phyloP scores from a whole-genome alignment of 2,329 filamentous ascomycete species.

The Penicillium hordei region DNA sequence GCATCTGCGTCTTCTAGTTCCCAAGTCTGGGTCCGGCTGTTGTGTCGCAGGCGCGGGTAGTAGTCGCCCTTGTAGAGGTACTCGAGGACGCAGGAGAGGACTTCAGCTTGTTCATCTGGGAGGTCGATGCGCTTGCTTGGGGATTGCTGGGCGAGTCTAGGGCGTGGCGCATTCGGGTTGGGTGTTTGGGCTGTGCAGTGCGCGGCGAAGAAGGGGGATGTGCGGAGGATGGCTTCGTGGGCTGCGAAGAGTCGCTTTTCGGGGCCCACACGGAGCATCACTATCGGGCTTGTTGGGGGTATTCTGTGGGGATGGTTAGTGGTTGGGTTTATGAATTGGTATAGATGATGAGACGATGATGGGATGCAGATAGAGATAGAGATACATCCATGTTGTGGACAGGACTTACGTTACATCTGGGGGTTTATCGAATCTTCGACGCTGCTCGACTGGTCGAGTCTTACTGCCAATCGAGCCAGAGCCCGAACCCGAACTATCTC shows the following conservation, averaged over 20 bases:
- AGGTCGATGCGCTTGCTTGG: conserved; percentile 71
- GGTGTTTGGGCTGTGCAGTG: conserved; percentile 57
- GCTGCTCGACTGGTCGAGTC: conserved; percentile 29
- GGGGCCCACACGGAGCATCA: conserved; percentile 77
- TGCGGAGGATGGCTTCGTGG: conserved; percentile 78
- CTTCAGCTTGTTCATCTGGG: conserved; percentile 82
- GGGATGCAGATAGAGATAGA: neutral
- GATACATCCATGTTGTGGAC: neutral
- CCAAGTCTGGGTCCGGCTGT: conserved; percentile 78
- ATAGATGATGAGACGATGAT: neutral
- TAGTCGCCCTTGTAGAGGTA: conserved; percentile 95
- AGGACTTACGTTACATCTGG: conserved; percentile 38
- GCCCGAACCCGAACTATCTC: neutral
- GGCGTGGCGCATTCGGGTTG: conserved; percentile 21
- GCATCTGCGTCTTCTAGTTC: conserved; percentile 66
- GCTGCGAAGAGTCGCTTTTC: conserved; percentile 87
- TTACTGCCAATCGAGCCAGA: conserved; percentile 20
- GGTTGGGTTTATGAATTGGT: neutral
- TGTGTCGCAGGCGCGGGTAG: conserved; percentile 77
- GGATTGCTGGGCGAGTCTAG: conserved; percentile 11
- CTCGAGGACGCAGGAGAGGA: conserved; percentile 86
- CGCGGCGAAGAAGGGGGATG: conserved; percentile 75
- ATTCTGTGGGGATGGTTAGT: conserved; percentile 37
- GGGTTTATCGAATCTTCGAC: conserved; percentile 33
- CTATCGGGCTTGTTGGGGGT: conserved; percentile 67